Conservation (phyloP, 1,284 basidiomycete genomes). For the Paramarasmius palmivorus region DNA sequence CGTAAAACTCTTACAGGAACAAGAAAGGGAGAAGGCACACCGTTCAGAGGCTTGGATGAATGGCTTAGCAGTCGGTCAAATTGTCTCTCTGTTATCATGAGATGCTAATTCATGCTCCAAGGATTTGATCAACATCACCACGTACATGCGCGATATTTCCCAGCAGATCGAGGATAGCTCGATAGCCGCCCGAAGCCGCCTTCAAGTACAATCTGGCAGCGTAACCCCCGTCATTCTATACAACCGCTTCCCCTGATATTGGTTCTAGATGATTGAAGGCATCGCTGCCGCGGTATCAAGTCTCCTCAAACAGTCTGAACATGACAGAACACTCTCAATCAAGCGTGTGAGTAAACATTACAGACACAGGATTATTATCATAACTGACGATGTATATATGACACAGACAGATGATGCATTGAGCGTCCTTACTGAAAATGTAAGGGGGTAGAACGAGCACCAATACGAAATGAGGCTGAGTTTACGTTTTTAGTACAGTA, state of each 20-base stretch:
- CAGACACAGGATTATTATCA: no score
- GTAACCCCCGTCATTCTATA: not conserved
- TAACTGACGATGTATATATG: no score
- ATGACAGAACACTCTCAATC: no score
- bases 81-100: not conserved
- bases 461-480: no score
- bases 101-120: not conserved
- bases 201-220: not conserved
- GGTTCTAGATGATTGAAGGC: not conserved
- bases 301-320: not conserved
- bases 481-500: no score
- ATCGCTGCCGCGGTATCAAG: not conserved
- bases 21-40: constrained; percentile 37
- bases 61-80: constrained; percentile 6
- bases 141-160: not conserved
- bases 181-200: not conserved
- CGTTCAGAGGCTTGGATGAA: constrained; percentile 8
- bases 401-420: no score
- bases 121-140: not conserved
- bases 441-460: no score
- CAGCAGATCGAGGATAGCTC: not conserved
- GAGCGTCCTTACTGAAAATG: no score
- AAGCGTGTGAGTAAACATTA: no score
- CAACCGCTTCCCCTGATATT: not conserved
- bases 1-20: constrained; percentile 45